Evolutionary conservation across 805 yeast species (phyloP).

Genomic region (Saccharomycopsis javanensis): DNA sequence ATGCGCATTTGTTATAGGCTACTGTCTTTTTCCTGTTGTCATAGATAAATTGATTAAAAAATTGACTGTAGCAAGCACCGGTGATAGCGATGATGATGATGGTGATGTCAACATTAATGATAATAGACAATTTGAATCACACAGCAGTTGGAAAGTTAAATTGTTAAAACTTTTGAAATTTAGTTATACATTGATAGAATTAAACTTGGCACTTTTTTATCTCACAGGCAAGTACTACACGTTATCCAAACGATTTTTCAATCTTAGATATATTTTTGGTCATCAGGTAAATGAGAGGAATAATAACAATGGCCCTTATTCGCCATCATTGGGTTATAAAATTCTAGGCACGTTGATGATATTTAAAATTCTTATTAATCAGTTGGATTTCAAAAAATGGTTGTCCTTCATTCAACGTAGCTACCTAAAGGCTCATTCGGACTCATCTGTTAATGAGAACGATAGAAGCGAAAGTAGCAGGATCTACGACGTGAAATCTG

Average conservation of each 20-base stretch:
- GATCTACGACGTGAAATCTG: constrained; percentile 7
- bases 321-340: constrained; percentile 39
- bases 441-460: not conserved
- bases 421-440: not conserved
- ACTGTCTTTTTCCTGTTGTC: constrained; percentile 54
- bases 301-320: constrained; percentile 22
- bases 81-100: constrained; percentile 3
- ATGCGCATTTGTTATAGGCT: constrained; percentile 48
- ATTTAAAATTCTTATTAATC: constrained; percentile 3
- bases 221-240: constrained; percentile 76
- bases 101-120: constrained; percentile 15
- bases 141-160: constrained; percentile 13
- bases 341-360: constrained; percentile 37
- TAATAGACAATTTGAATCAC: constrained; percentile 15
- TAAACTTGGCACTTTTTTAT: constrained; percentile 77
- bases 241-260: constrained; percentile 64
- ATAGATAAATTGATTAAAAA: constrained; percentile 25
- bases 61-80: not conserved
- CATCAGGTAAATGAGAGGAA: constrained; percentile 39
- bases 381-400: not conserved
- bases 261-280: constrained; percentile 69
- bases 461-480: not conserved
- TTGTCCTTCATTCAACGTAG: not conserved
- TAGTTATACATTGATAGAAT: constrained; percentile 42
- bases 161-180: constrained; percentile 3